Percentiles rank a stretch among this genome's conserved stretches.
Conservation (phyloP, 106 monocot species). For the Vanilla planifolia region DNA sequence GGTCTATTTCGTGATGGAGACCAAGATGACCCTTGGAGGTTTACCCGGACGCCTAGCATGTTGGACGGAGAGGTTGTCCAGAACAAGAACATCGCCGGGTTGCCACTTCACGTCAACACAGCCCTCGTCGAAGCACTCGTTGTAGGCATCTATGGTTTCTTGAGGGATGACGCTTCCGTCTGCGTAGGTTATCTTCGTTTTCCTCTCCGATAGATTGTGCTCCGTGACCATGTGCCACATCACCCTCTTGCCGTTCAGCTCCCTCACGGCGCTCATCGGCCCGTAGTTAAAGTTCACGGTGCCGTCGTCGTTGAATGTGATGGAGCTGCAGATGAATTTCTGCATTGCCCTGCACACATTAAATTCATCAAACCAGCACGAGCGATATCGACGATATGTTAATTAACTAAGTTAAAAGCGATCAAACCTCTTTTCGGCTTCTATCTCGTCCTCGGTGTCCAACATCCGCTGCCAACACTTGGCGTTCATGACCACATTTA, state of each 20-base stretch:
- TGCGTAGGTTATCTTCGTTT: slow-evolving; percentile 2
- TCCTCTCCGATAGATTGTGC: slow-evolving; percentile 8
- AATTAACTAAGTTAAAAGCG: background rate
- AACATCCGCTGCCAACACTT: background rate
- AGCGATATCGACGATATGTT: background rate
- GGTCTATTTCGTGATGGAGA: no score
- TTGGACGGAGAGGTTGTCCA: slow-evolving; percentile 29
- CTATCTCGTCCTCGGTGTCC: background rate
- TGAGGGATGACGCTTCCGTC: slow-evolving; percentile 19
- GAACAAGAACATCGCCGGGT: slow-evolving; percentile 20
- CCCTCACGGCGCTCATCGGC: slow-evolving; percentile 21
- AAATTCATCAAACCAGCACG: background rate
- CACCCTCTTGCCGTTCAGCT: slow-evolving; percentile 16
- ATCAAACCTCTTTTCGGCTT: background rate
- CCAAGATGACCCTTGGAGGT: no score
- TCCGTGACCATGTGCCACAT: slow-evolving; percentile 13
- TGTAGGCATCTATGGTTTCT: background rate
- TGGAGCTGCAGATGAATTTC: slow-evolving; percentile 2
- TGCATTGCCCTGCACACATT: slow-evolving; percentile 7
- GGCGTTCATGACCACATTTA: background rate
- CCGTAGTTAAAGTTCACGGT: slow-evolving; percentile 23
- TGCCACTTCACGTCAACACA: slow-evolving; percentile 21
- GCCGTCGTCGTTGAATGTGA: slow-evolving; percentile 20
- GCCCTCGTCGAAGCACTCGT: slow-evolving; percentile 18
- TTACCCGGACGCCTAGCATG: slow-evolving; percentile 21